phyloP scores from a whole-genome alignment of 1,284 basidiomycete species.

The Melampsora occidentalis region DNA sequence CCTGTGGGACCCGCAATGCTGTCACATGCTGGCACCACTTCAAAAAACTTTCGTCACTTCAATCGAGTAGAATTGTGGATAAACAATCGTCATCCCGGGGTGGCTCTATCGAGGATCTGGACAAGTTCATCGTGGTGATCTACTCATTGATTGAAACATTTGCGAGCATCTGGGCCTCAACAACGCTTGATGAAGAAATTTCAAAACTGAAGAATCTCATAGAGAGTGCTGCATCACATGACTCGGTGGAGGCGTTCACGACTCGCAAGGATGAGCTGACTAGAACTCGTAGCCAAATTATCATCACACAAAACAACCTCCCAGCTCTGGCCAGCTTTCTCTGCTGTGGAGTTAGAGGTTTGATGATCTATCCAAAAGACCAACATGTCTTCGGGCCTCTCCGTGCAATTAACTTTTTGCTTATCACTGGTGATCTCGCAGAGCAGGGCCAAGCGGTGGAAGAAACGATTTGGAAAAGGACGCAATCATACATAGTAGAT shows the following conservation, averaged over 20 bases:
- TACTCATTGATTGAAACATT: not conserved
- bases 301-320: not conserved
- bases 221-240: not conserved
- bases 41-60: not conserved
- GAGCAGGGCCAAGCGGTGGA: too few species aligned
- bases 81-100: not conserved
- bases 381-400: not conserved
- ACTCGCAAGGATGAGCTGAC: not conserved
- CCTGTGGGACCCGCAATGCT: not conserved
- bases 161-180: not conserved
- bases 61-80: not conserved
- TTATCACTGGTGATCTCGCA: too few species aligned
- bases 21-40: not conserved
- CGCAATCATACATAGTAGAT: not conserved
- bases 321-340: not conserved
- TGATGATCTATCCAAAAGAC: not conserved
- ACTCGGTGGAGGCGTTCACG: not conserved
- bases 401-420: too few species aligned
- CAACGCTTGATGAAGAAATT: not conserved
- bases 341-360: not conserved
- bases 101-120: not conserved
- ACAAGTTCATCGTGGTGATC: not conserved
- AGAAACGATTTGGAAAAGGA: too few species aligned
- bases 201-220: not conserved
- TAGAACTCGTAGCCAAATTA: not conserved